A percentile compares a stretch with the other conserved stretches of the same genome.
Conservation (phyloP, 306 rosid species). For the Malus asiatica region DNA sequence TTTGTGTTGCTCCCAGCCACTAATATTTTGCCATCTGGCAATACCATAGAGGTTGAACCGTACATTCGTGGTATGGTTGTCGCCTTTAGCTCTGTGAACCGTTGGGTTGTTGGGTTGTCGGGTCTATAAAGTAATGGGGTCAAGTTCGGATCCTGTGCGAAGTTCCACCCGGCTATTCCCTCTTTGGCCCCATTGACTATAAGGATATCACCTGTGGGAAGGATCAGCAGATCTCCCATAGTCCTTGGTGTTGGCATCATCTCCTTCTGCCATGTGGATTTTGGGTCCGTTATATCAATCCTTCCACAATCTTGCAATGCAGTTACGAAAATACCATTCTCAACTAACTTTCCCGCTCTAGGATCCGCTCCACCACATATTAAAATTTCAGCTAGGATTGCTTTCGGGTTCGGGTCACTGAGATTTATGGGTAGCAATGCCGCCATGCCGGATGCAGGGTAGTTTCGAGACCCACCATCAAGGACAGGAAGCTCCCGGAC, state of each 20-base stretch:
- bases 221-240: conserved; percentile 53
- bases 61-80: conserved; percentile 41
- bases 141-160: conserved; percentile 29
- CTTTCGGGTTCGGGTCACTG: conserved; percentile 4
- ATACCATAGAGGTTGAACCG: conserved; percentile 32
- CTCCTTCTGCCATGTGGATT: conserved; percentile 46
- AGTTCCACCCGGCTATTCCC: conserved; percentile 54
- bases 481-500: conserved; percentile 42
- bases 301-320: conserved; percentile 45
- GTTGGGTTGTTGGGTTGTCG: neutral
- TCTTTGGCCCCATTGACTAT: conserved; percentile 40
- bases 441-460: conserved; percentile 67
- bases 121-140: conserved; percentile 35
- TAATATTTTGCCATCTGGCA: conserved; percentile 33
- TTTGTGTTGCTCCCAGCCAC: conserved; percentile 50
- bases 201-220: conserved; percentile 49
- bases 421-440: conserved; percentile 51
- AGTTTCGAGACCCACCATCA: conserved; percentile 55
- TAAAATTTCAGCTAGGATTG: conserved; percentile 42
- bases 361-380: conserved; percentile 60
- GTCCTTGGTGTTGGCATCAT: conserved; percentile 44
- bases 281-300: conserved; percentile 39
- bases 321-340: neutral
- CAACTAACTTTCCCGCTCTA: conserved; percentile 7
- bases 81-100: conserved; percentile 29